Evolutionary conservation across 2,329 filamentous ascomycete species (phyloP), one percentile per base, ranked within the genome.

Genomic region (Chaetomium olivaceum): DNA sequence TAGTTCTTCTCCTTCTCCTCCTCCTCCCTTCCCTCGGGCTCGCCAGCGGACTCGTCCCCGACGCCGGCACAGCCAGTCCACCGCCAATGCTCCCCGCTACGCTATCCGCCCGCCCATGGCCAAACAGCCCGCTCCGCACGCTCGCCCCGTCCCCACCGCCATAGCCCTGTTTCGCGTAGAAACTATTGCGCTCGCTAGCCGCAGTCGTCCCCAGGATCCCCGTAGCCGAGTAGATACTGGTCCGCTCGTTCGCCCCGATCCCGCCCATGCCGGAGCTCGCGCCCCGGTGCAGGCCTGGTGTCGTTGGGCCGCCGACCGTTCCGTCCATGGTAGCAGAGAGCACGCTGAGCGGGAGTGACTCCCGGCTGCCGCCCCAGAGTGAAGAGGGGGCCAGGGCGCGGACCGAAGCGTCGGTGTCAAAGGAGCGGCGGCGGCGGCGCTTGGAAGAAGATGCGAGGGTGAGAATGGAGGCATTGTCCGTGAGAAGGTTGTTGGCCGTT

Each of bases 351-450:
- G 91, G 91, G 1, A 95, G 82, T 52, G 88, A 91, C 77, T 95
- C 91, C 67, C 91, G 87, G 73, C 89, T 92, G 52, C 91, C 91
- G 54, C 91, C 91, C 83, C 91, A 95, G 4, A 94, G 82, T 0
- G 91, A 93, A 0, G 89, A 92, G 0, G 91, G 91, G 1, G 92
- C 90, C n/a, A 96, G 80, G 2, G 92, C 92, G 52, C 92, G 89
- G 48, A 95, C 91, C 0, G 91, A 94, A 5, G 92, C 92, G 75
- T 95, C 91, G 0, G 92, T 95, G 76, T 95, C 92, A 77, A 94
- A 88, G 33, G 91, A 93, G 67, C 91, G 86, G 58, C 91, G 86
- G 43, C 92, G 88, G 31, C 89, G 85, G 46, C 89, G 87, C 78
- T 94, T 92, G 69, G 89, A 92, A 0, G 91, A 93, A 4, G 91